These are phyloP conservation scores for Rhizophagus prolifer DNA, from an alignment of 192 early-diverging fungal species.

Conservation along the genomic window DNA sequence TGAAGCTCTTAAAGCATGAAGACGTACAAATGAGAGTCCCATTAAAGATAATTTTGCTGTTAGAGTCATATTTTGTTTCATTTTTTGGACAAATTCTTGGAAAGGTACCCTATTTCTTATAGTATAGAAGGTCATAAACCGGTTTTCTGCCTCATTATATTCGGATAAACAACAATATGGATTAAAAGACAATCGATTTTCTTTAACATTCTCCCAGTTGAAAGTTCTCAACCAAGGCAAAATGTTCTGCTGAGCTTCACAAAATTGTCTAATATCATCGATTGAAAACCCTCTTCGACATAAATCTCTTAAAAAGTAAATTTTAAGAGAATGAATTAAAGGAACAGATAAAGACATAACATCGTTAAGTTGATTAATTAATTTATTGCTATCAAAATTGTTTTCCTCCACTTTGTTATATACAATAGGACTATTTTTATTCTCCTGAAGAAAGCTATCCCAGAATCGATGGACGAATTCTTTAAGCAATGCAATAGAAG, in stretches of 20 bases:
- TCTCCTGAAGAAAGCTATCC: not conserved
- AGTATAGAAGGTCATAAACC: not conserved
- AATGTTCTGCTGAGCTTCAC: not conserved
- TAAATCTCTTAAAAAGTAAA: slow-evolving; percentile 25
- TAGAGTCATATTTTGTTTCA: not conserved
- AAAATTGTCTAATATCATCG: slow-evolving; percentile 18
- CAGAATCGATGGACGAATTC: slow-evolving; percentile 27
- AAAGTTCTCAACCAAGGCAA: slow-evolving; percentile 22
- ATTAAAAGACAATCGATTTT: slow-evolving; percentile 20
- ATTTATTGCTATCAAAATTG: not conserved
- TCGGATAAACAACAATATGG: slow-evolving; percentile 3
- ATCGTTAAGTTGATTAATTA: slow-evolving; percentile 15
- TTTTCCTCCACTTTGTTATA: not conserved
- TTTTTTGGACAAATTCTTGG: not conserved
- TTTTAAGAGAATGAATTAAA: too few species aligned
- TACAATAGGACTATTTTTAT: not conserved
- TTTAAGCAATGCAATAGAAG: slow-evolving; percentile 26
- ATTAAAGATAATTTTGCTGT: slow-evolving; percentile 1
- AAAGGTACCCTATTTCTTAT: not conserved
- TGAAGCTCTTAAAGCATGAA: slow-evolving; percentile 12
- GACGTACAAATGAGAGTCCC: not conserved
- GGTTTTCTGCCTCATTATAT: slow-evolving; percentile 1
- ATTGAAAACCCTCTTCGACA: slow-evolving; percentile 8
- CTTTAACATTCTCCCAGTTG: not conserved
- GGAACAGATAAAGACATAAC: not conserved